These are phyloP conservation scores for Beta macrorhiza DNA, from an alignment of 179 eudicot genomes.

Conservation along the genomic window DNA sequence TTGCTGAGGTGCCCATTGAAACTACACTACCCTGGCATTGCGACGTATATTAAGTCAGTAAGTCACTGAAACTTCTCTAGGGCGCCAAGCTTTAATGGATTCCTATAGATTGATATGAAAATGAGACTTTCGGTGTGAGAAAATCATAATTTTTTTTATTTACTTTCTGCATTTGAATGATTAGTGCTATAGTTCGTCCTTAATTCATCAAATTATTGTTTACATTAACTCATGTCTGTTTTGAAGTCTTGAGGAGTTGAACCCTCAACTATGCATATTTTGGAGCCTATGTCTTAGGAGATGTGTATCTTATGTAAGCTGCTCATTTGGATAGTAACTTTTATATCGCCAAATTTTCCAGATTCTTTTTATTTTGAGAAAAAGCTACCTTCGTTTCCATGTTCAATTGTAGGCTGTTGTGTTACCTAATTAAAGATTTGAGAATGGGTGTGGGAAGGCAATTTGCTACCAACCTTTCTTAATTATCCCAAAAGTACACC, in stretches of 20 bases:
- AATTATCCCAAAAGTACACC: too few species aligned
- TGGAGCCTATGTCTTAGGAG: too few species aligned
- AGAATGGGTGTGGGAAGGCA: too few species aligned
- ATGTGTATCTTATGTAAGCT: background rate
- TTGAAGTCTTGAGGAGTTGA: background rate
- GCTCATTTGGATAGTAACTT: background rate
- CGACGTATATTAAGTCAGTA: background rate
- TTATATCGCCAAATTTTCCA: background rate
- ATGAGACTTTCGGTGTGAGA: background rate
- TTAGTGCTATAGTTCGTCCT: background rate
- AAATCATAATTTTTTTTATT: background rate
- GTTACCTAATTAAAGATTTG: background rate
- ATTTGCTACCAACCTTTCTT: too few species aligned
- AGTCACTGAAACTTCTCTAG: background rate
- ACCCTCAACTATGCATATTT: background rate
- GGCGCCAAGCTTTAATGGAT: background rate
- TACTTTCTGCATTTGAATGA: background rate
- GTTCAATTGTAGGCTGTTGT: background rate
- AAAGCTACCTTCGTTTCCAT: background rate
- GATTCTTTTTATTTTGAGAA: background rate
- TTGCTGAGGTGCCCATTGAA: background rate
- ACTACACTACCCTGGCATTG: background rate
- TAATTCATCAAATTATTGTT: background rate
- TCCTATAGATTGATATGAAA: background rate
- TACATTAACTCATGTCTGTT: background rate